phyloP scores from a whole-genome alignment of 129 eudicot genomes.

The Erigeron canadensis region DNA sequence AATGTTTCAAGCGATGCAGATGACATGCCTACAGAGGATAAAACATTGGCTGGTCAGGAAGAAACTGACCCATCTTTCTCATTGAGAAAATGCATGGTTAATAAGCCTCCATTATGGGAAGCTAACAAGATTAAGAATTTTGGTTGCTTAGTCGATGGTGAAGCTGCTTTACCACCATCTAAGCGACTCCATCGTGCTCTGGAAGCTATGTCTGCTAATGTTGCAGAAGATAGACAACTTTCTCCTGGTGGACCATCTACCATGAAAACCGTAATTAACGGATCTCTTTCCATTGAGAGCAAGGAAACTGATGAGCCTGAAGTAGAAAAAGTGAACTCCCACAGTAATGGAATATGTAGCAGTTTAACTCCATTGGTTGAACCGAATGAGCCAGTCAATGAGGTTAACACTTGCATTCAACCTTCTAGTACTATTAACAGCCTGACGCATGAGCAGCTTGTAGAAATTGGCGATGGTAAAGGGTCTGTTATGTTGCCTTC shows the following conservation, averaged over 20 bases:
- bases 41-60: constrained; percentile 26
- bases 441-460: constrained; percentile 25
- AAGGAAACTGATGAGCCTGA: constrained; percentile 29
- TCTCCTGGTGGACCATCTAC: constrained; percentile 37
- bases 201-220: constrained; percentile 95
- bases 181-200: constrained; percentile 90
- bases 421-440: constrained; percentile 19
- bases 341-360: constrained; percentile 24
- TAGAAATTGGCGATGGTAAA: constrained; percentile 30
- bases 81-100: constrained; percentile 29
- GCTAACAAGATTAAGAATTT: constrained; percentile 38
- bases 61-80: constrained; percentile 22
- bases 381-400: constrained; percentile 17
- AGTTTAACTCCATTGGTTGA: constrained; percentile 25
- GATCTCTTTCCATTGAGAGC: constrained; percentile 28
- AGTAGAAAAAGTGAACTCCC: constrained; percentile 17
- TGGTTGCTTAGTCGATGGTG: constrained; percentile 64
- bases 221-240: constrained; percentile 52
- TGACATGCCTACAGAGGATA: constrained; percentile 28
- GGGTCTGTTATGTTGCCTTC: constrained; percentile 14
- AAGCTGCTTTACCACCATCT: constrained; percentile 95
- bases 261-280: constrained; percentile 42
- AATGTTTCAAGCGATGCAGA: constrained; percentile 33
- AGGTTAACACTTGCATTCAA: constrained; percentile 23
- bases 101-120: constrained; percentile 55